Evolutionary conservation across 257 asterid species (phyloP).

Genomic region (Echites panduratus): DNA sequence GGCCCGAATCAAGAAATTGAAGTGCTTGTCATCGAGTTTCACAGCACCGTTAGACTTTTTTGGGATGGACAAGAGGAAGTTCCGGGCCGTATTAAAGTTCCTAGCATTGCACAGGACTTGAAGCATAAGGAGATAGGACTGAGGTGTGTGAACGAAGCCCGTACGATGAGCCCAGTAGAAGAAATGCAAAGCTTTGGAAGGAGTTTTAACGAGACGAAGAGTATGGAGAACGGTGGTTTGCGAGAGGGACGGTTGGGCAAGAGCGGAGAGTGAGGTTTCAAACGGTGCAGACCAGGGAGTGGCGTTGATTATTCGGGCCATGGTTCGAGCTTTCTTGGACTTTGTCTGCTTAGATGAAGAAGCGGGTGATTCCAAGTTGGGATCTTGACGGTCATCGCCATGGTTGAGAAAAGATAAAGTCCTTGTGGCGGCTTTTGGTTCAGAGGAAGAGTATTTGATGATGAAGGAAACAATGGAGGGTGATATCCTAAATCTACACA

Average conservation of each 20-base stretch:
- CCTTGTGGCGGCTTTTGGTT: background rate
- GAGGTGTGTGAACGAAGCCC: conserved; percentile 51
- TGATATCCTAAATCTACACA: conserved; percentile 1
- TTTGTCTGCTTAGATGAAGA: conserved; percentile 15
- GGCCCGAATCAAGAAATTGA: conserved; percentile 61
- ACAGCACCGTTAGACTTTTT: conserved; percentile 39
- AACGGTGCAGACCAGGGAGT: conserved; percentile 56
- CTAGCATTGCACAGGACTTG: conserved; percentile 55
- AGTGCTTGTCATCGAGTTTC: conserved; percentile 51
- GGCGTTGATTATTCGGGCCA: conserved; percentile 53
- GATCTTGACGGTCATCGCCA: background rate
- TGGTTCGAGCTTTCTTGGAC: conserved; percentile 43
- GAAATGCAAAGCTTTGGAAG: conserved; percentile 56
- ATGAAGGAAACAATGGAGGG: background rate
- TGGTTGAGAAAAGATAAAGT: background rate
- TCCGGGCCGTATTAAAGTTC: conserved; percentile 65
- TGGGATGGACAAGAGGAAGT: conserved; percentile 67
- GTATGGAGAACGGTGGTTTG: conserved; percentile 64
- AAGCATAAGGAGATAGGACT: conserved; percentile 62
- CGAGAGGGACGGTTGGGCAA: conserved; percentile 36
- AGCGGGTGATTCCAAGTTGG: conserved; percentile 24
- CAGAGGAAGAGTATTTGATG: conserved; percentile 8
- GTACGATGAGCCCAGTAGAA: conserved; percentile 57
- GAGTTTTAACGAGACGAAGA: conserved; percentile 54
- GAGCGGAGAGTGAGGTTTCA: conserved; percentile 44